Conservation (phyloP, 257 asterid genomes). For the Lantana camara region DNA sequence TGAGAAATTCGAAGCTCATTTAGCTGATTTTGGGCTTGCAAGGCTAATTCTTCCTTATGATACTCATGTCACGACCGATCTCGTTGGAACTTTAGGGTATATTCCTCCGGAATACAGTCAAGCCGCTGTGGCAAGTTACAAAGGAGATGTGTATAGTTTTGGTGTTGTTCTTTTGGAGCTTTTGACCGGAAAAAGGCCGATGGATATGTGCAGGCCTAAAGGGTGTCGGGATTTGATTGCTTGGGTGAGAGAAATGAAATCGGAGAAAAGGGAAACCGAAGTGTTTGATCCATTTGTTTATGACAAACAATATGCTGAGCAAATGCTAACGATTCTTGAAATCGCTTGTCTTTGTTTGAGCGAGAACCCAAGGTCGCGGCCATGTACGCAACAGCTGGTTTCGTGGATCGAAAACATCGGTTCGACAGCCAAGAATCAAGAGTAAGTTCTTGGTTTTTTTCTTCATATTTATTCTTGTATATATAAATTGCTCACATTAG, state of each 20-base stretch:
- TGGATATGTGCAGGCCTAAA: conserved; percentile 79
- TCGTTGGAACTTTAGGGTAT: conserved; percentile 89
- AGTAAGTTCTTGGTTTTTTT: conserved; percentile 26
- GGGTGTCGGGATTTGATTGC: conserved; percentile 62
- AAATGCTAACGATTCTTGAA: conserved; percentile 58
- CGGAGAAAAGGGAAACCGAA: conserved; percentile 56
- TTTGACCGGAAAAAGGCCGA: conserved; percentile 80
- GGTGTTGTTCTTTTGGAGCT: conserved; percentile 95
- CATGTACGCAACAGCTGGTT: conserved; percentile 58
- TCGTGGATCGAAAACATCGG: conserved; percentile 66
- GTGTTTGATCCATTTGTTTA: conserved; percentile 66
- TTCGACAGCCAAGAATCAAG: conserved; percentile 28
- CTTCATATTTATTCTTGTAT: conserved; percentile 20
- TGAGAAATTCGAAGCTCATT: conserved; percentile 67
- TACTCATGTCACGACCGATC: conserved; percentile 83
- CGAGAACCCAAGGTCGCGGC: conserved; percentile 70
- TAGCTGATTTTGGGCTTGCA: conserved; percentile 89
- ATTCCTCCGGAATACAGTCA: conserved; percentile 91
- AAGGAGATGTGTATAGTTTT: conserved; percentile 85
- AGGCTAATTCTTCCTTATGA: conserved; percentile 77
- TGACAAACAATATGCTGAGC: conserved; percentile 48
- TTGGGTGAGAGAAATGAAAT: conserved; percentile 64
- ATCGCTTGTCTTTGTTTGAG: conserved; percentile 72
- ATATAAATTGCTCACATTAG: conserved; percentile 22
- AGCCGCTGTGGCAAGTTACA: conserved; percentile 76